These are phyloP conservation scores for Hanseniaspora guilliermondii DNA, from an alignment of 805 yeast species.

Conservation along the genomic window DNA sequence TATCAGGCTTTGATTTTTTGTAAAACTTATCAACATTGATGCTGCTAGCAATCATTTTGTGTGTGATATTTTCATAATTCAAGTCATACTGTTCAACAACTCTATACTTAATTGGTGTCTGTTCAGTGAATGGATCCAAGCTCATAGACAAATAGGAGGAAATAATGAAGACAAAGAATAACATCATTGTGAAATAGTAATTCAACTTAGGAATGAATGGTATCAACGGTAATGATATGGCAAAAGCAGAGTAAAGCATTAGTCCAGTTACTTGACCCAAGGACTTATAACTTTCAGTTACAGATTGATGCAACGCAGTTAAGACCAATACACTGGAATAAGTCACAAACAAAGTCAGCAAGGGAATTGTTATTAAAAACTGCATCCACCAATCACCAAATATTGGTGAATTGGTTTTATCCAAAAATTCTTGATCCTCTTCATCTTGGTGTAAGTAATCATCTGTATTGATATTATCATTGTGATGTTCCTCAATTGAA, in stretches of 20 bases:
- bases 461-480: slow-evolving; percentile 14
- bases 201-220: slow-evolving; percentile 64
- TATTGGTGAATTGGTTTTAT: background rate
- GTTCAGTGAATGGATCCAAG: slow-evolving; percentile 45
- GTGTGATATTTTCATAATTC: slow-evolving; percentile 17
- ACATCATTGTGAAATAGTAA: slow-evolving; percentile 33
- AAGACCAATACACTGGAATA: slow-evolving; percentile 41
- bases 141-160: slow-evolving; percentile 32
- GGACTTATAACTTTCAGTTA: slow-evolving; percentile 48
- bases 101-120: slow-evolving; percentile 58
- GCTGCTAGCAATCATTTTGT: background rate
- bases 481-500: slow-evolving; percentile 14
- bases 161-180: slow-evolving; percentile 30
- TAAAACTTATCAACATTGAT: slow-evolving; percentile 3
- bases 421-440: slow-evolving; percentile 2
- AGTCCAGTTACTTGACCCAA: slow-evolving; percentile 31
- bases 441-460: background rate
- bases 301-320: slow-evolving; percentile 56
- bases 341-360: slow-evolving; percentile 43
- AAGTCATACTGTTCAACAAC: slow-evolving; percentile 53
- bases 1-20: slow-evolving; percentile 13
- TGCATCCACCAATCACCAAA: slow-evolving; percentile 77
- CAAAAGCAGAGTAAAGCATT: slow-evolving; percentile 28
- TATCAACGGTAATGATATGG: slow-evolving; percentile 39
- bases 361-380: slow-evolving; percentile 54